These are phyloP conservation scores for Daldinia eschscholtzii DNA, from an alignment of 2,329 filamentous ascomycete species.

Conservation along the genomic window DNA sequence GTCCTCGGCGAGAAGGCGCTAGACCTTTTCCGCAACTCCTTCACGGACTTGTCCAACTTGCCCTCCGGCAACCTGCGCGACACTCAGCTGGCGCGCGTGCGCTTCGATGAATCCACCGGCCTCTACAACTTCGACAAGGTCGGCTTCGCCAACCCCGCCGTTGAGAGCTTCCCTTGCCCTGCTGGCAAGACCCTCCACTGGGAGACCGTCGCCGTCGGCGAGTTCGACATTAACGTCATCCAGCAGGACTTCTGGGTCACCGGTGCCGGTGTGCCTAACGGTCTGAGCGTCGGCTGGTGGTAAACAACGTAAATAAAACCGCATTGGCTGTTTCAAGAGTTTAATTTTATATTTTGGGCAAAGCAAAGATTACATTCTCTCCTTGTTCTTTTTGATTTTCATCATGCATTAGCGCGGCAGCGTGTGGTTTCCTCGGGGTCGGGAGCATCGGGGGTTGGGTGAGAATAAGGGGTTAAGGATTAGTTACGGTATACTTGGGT, in stretches of 20 bases:
- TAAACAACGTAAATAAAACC: constrained; percentile 1
- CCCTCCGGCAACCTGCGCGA: constrained; percentile 46
- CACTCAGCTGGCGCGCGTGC: constrained; percentile 44
- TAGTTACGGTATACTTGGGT: neutral
- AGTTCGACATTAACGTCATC: constrained; percentile 43
- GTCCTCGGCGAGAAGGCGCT: constrained; percentile 37
- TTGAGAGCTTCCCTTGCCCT: constrained; percentile 47
- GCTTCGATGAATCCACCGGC: constrained; percentile 40
- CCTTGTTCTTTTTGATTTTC: neutral
- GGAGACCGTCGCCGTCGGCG: constrained; percentile 47
- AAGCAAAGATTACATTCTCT: neutral
- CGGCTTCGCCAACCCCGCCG: constrained; percentile 38
- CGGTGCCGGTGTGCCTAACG: constrained; percentile 43
- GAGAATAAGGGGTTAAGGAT: neutral
- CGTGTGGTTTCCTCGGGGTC: neutral
- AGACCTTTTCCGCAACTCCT: constrained; percentile 48
- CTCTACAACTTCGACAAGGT: constrained; percentile 44
- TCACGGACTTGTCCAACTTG: constrained; percentile 44
- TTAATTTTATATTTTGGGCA: neutral
- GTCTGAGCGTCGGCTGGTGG: constrained; percentile 44
- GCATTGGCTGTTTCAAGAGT: neutral
- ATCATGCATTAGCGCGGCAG: neutral
- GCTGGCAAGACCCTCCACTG: constrained; percentile 45
- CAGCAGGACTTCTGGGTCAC: constrained; percentile 42
- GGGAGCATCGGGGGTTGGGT: neutral